These are phyloP conservation scores for Austroboletus eburneus DNA, from an alignment of 768 basidiomycete genomes.

Conservation along the genomic window DNA sequence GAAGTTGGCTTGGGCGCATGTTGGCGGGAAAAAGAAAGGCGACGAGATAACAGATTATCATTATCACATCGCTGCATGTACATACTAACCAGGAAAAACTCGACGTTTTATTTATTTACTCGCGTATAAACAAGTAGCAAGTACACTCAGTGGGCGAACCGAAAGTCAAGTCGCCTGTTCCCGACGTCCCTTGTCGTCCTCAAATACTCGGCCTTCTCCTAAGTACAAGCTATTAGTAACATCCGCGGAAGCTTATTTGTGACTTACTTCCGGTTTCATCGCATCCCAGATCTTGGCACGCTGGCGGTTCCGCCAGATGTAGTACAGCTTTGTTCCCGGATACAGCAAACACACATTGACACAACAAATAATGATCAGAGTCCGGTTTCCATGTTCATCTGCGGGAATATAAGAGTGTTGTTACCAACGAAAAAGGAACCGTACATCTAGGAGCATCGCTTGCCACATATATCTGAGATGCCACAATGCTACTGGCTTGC, in stretches of 20 bases:
- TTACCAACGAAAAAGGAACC: not conserved
- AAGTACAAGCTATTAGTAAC: not conserved
- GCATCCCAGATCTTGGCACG: slow-evolving; percentile 53
- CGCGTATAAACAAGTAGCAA: too few relatives aligned
- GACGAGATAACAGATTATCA: not conserved
- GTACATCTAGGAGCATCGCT: slow-evolving; percentile 56
- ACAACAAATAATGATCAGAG: slow-evolving; percentile 47
- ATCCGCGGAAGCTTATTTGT: too few relatives aligned
- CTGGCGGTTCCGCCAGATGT: slow-evolving; percentile 55
- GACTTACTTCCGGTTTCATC: slow-evolving; percentile 45
- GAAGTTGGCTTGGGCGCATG: slow-evolving; percentile 15
- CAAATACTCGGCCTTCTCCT: slow-evolving; percentile 53
- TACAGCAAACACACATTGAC: slow-evolving; percentile 54
- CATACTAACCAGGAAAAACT: too few relatives aligned
- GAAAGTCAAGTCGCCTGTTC: not conserved
- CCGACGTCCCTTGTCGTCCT: not conserved
- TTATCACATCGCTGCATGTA: too few relatives aligned
- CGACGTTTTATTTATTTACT: too few relatives aligned
- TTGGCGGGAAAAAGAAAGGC: slow-evolving; percentile 7
- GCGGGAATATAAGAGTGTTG: not conserved
- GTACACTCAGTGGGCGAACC: not conserved
- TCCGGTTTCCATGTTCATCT: slow-evolving; percentile 57
- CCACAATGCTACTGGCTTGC: slow-evolving; percentile 42
- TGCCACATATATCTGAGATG: slow-evolving; percentile 52
- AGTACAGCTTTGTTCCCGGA: slow-evolving; percentile 50